Evolutionary conservation across 2,329 filamentous ascomycete genomes (phyloP).

Genomic region (Epichloe amarillans): DNA sequence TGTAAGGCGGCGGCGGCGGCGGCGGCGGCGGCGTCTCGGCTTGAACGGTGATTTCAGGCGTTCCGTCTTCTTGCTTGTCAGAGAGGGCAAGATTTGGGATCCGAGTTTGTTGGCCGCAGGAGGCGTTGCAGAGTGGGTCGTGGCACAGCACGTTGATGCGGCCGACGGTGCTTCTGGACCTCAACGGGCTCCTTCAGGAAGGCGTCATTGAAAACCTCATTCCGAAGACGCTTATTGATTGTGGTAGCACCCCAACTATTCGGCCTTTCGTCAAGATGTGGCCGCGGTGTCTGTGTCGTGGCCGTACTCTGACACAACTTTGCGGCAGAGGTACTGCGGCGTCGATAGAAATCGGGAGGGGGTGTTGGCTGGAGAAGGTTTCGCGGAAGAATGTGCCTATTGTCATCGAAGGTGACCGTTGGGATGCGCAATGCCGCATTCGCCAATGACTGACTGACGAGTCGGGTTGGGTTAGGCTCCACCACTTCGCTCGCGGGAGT

Average conservation of each 20-base stretch:
- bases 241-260: conserved; percentile 82
- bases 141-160: conserved; percentile 53
- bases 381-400: conserved; percentile 81
- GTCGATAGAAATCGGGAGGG: conserved; percentile 20
- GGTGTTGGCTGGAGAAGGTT: conserved; percentile 57
- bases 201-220: conserved; percentile 85
- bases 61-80: neutral
- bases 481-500: conserved; percentile 8
- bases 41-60: neutral
- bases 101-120: conserved; percentile 31
- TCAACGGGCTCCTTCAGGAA: conserved; percentile 76
- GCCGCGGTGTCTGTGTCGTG: conserved; percentile 11
- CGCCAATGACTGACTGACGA: conserved; percentile 65
- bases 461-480: conserved; percentile 18
- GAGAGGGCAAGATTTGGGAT: conserved; percentile 24
- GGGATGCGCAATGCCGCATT: conserved; percentile 54
- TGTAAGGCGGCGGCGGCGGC: neutral
- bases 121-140: conserved; percentile 33
- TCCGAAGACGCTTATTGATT: conserved; percentile 75
- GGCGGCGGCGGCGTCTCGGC: neutral
- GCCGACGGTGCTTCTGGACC: conserved; percentile 61
- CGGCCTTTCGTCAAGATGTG: conserved; percentile 40
- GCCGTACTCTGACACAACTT: conserved; percentile 10
- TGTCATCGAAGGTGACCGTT: conserved; percentile 87
- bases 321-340: conserved; percentile 20